These are phyloP conservation scores for Barnettozyma vustinii DNA, from an alignment of 805 yeast genomes.

Conservation along the genomic window DNA sequence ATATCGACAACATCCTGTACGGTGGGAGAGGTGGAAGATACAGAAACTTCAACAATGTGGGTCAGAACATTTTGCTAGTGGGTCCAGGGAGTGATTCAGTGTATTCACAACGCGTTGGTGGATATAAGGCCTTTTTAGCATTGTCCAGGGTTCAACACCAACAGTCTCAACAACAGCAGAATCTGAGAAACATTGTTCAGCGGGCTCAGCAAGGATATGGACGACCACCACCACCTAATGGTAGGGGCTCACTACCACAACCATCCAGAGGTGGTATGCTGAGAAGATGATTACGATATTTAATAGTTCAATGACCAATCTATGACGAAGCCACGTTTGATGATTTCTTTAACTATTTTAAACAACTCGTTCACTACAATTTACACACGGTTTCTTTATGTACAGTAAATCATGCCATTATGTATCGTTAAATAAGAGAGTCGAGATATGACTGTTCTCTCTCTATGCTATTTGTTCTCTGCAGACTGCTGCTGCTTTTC, in stretches of 20 bases:
- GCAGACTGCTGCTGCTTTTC: background rate
- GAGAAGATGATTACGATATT: constrained; percentile 13
- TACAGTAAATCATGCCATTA: background rate
- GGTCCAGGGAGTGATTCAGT: constrained; percentile 46
- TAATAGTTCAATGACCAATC: background rate
- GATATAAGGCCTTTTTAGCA: constrained; percentile 40
- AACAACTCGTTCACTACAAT: background rate
- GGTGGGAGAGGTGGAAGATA: constrained; percentile 33
- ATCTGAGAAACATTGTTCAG: constrained; percentile 12
- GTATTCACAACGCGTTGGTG: constrained; percentile 45
- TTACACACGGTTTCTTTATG: too few species aligned
- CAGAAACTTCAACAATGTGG: constrained; percentile 25
- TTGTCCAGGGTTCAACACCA: constrained; percentile 14
- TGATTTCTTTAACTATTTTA: too few species aligned
- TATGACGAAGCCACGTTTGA: background rate
- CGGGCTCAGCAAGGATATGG: constrained; percentile 2
- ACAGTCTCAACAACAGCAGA: constrained; percentile 14
- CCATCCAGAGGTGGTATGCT: constrained; percentile 23
- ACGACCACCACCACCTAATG: background rate
- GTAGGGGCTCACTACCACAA: constrained; percentile 11
- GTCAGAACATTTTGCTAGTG: constrained; percentile 36
- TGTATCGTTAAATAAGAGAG: background rate
- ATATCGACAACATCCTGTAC: constrained; percentile 54
- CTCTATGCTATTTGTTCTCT: background rate
- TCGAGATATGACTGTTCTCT: background rate